phyloP scores from a whole-genome alignment of 257 asterid genomes.

The Oldenlandia corymbosa region DNA sequence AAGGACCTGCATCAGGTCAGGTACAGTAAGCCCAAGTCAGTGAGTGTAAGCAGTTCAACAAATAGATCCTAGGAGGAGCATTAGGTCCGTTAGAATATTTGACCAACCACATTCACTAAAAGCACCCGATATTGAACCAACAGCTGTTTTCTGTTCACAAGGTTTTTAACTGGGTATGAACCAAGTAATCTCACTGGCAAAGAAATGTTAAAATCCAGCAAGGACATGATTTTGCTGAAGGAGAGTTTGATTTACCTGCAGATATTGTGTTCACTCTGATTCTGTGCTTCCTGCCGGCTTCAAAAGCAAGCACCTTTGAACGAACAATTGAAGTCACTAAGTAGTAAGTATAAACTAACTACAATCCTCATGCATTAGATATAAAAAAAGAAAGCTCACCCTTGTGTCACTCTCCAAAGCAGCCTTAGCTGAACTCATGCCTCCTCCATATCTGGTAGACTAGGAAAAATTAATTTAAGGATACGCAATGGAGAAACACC shows the following conservation, averaged over 20 bases:
- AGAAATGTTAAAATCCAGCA: not conserved
- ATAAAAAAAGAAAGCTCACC: slow-evolving; percentile 42
- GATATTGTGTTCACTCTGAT: slow-evolving; percentile 94
- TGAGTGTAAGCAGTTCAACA: not conserved
- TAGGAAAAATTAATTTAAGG: slow-evolving; percentile 7
- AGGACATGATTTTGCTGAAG: not conserved
- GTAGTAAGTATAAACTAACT: not conserved
- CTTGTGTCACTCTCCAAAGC: slow-evolving; percentile 92
- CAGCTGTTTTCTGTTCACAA: no score
- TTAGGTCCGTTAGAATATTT: not conserved
- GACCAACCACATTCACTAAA: not conserved
- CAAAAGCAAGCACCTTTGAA: slow-evolving; percentile 86
- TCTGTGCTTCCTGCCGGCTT: slow-evolving; percentile 81
- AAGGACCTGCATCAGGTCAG: slow-evolving; percentile 54
- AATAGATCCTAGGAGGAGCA: not conserved
- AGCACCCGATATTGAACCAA: not conserved
- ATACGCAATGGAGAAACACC: not conserved
- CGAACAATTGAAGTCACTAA: slow-evolving; percentile 11
- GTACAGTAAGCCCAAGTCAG: not conserved
- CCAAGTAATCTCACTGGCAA: not conserved
- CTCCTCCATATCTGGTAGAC: slow-evolving; percentile 78
- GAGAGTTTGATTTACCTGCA: slow-evolving; percentile 59
- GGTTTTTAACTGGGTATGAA: no score
- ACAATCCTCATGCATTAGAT: slow-evolving; percentile 4
- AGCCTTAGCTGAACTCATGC: slow-evolving; percentile 96